Percentiles rank a stretch among this genome's conserved stretches.
Evolutionary conservation across 192 early-diverging fungal species (phyloP).

Genomic region (Coemansia sp.): DNA sequence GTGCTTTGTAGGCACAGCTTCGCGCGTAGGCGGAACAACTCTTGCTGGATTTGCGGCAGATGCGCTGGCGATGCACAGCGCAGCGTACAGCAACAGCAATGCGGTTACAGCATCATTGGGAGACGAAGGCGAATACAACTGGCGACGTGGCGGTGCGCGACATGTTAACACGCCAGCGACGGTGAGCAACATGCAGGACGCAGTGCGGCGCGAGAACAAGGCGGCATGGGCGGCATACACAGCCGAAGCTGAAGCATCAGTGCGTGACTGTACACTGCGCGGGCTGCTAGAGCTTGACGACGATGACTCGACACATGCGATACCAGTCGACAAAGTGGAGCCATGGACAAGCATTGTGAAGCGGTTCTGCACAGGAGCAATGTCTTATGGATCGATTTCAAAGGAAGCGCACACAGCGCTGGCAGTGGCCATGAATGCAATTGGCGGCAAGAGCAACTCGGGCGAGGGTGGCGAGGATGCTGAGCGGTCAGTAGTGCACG

Average conservation of each 20-base stretch:
- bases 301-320: slow-evolving; percentile 54
- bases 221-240: slow-evolving; percentile 85
- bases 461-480: slow-evolving; percentile 98
- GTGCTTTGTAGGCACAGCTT: slow-evolving; percentile 95
- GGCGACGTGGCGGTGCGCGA: slow-evolving; percentile 87
- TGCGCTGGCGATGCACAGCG: slow-evolving; percentile 81
- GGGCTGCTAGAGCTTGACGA: slow-evolving; percentile 82
- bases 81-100: slow-evolving; percentile 72
- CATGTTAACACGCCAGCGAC: slow-evolving; percentile 90
- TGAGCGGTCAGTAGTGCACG: slow-evolving; percentile 66
- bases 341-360: slow-evolving; percentile 95
- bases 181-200: slow-evolving; percentile 92
- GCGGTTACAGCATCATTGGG: slow-evolving; percentile 62
- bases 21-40: slow-evolving; percentile 88
- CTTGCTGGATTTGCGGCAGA: slow-evolving; percentile 81
- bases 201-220: slow-evolving; percentile 90
- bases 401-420: slow-evolving; percentile 90
- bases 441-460: slow-evolving; percentile 98
- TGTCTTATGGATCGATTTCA: slow-evolving; percentile 98
- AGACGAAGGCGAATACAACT: slow-evolving; percentile 96
- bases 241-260: slow-evolving; percentile 71
- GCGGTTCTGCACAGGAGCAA: slow-evolving; percentile 97
- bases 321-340: slow-evolving; percentile 94
- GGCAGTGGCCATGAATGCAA: slow-evolving; percentile 91
- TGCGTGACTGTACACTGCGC: slow-evolving; percentile 90